A percentile compares a stretch with the other conserved stretches of the same genome.
These are phyloP conservation scores for Chlamydomonas sphaeroides DNA, from an alignment of 139 green algal species.

Conservation along the genomic window DNA sequence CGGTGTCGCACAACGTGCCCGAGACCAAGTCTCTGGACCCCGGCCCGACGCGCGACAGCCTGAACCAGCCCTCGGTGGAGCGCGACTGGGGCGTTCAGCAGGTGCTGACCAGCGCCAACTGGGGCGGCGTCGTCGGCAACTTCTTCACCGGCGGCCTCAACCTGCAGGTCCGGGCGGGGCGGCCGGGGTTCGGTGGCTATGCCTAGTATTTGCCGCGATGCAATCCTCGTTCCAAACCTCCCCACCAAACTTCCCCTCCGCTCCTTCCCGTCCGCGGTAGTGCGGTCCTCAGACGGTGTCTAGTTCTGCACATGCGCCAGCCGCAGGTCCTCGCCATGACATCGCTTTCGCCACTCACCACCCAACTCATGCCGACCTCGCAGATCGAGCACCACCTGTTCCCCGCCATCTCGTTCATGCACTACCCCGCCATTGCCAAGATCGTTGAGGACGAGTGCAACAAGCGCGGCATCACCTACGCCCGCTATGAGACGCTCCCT, in stretches of 20 bases:
- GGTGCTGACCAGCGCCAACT: slow-evolving; percentile 85
- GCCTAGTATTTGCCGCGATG: no score
- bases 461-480: slow-evolving; percentile 78
- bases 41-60: slow-evolving; percentile 39
- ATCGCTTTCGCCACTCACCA: no score
- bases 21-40: slow-evolving; percentile 76
- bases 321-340: no score
- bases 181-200: no score
- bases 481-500: slow-evolving; percentile 72
- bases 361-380: no score
- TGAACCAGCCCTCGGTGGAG: slow-evolving; percentile 28
- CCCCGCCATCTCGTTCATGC: slow-evolving; percentile 81
- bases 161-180: slow-evolving; percentile 63
- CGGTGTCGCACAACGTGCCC: slow-evolving; percentile 84
- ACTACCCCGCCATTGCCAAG: slow-evolving; percentile 82
- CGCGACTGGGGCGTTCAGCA: slow-evolving; percentile 85
- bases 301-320: no score
- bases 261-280: no score
- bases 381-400: slow-evolving; percentile 89
- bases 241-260: no score
- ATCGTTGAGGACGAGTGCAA: slow-evolving; percentile 82
- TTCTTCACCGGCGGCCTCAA: slow-evolving; percentile 89
- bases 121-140: slow-evolving; percentile 81
- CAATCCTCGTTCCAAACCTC: no score
- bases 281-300: no score